Base-by-base conservation (phyloP, 345 rosid genomes). In the Alliaria petiolata region DNA sequence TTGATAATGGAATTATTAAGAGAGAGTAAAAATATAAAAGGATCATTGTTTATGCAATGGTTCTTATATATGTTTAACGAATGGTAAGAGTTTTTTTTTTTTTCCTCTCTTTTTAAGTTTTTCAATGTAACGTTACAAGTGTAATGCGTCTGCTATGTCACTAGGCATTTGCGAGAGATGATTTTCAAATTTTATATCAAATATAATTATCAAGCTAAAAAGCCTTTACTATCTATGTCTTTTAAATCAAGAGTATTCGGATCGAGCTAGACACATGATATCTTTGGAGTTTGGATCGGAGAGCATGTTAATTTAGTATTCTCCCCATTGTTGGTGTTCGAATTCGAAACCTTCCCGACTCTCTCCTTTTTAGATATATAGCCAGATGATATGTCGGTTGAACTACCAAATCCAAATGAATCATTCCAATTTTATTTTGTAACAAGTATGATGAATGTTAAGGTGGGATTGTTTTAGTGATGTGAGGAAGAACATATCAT, bases 131-230 rank as follows among this genome's bases (percentile, higher is more conserved):
- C 58, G 38, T 40, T 55, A 3, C 1, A 56, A 36, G 28, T 25
- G 58, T 64, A 64, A 55, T 26, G 77, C 77, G 44, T 74, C 77
- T 65, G 67, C 71, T 38, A 47, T 74, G 77, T 57, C 72, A 38
- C 34, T 56, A 59, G 66, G 56, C 77, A 55, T 65, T 9, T 55
- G 70, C 78, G 15, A 74, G 72, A 50, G 77, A 65, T 33, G 49
- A 34, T 36, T 47, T 72, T 42, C 39, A 56, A 46, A 28, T 4
- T 25, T 28, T 28, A n/a, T 58, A 44, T 28, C 20, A 46, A 73
- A 25, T 53, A 34, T 1, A 14, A 14, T 2, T 26, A 35, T 39
- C 1, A 46, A 59, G 30, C 66, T 35, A 45, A n/a, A n/a, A 36
- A 70, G 16, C 40, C 31, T 17, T 55, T 67, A 16, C 52, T 31